phyloP scores from a whole-genome alignment of 2,329 filamentous ascomycete species.

The Aspergillus brunneoviolaceus region DNA sequence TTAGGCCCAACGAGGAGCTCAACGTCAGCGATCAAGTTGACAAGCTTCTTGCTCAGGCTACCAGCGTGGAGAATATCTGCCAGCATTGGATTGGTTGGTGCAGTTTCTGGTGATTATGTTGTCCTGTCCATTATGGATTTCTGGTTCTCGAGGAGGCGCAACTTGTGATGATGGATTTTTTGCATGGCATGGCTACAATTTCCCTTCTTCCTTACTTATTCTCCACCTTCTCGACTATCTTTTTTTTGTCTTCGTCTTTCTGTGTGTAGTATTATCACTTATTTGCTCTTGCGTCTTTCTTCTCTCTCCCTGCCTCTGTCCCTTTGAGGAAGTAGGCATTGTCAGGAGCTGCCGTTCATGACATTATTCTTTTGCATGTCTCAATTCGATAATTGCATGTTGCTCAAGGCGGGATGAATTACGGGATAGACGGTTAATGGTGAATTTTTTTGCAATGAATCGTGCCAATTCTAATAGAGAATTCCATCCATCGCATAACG shows the following conservation, averaged over 20 bases:
- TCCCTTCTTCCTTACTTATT: constrained; percentile 14
- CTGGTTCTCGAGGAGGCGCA: constrained; percentile 28
- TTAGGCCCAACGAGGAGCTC: constrained; percentile 81
- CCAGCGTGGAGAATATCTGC: constrained; percentile 94
- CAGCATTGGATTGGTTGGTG: constrained; percentile 99
- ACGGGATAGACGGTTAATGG: constrained; percentile 6
- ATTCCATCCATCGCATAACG: neutral
- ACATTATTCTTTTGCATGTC: neutral
- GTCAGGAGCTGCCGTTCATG: constrained; percentile 5
- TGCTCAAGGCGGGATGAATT: neutral
- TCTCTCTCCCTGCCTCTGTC: constrained; percentile 1
- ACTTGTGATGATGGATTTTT: constrained; percentile 26
- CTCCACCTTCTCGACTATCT: constrained; percentile 14
- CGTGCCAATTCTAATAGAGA: neutral
- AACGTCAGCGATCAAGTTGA: constrained; percentile 86
- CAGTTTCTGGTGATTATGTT: constrained; percentile 76
- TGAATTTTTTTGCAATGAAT: neutral
- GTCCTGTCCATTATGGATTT: constrained; percentile 14
- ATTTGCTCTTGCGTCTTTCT: constrained; percentile 1
- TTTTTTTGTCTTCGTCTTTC: constrained; percentile 8
- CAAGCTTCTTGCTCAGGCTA: constrained; percentile 90
- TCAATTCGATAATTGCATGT: neutral
- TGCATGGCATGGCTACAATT: constrained; percentile 20
- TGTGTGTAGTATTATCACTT: constrained; percentile 14
- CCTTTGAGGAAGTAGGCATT: neutral